Conservation (phyloP, 805 yeast genomes). For the Tetrapisispora nanseiensis region DNA sequence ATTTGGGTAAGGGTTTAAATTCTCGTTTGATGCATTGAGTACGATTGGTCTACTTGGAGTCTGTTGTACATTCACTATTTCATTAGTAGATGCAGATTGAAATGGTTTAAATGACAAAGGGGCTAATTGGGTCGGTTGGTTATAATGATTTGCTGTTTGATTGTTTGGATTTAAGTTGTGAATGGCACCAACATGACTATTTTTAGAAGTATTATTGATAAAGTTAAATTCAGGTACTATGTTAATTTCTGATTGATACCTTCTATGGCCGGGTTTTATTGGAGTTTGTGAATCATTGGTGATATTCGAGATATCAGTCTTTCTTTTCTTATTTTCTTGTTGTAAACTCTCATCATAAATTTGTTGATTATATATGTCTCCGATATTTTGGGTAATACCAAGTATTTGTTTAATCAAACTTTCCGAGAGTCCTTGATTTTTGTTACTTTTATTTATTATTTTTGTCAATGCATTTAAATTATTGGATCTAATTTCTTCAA, state of each 20-base stretch:
- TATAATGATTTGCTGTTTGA: neutral
- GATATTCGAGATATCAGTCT: neutral
- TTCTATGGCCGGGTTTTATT: neutral
- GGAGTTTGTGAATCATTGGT: neutral
- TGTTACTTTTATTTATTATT: constrained; percentile 14
- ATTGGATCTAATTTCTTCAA: constrained; percentile 14
- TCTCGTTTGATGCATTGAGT: neutral
- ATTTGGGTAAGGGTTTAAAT: neutral
- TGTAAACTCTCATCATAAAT: neutral
- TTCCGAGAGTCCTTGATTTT: constrained; percentile 12
- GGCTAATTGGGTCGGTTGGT: neutral
- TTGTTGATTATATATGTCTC: neutral
- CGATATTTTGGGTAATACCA: constrained; percentile 2
- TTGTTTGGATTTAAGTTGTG: neutral
- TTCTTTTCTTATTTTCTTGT: neutral
- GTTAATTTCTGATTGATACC: constrained; percentile 1
- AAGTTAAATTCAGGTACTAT: neutral
- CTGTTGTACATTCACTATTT: neutral
- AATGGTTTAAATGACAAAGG: neutral
- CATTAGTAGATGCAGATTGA: neutral
- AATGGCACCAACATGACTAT: neutral
- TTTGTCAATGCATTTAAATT: constrained; percentile 13
- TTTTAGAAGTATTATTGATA: neutral
- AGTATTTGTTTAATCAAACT: constrained; percentile 11
- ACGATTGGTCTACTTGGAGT: neutral